These are phyloP conservation scores for Mycena olivaceomarginata DNA, from an alignment of 768 basidiomycete species.

Conservation along the genomic window DNA sequence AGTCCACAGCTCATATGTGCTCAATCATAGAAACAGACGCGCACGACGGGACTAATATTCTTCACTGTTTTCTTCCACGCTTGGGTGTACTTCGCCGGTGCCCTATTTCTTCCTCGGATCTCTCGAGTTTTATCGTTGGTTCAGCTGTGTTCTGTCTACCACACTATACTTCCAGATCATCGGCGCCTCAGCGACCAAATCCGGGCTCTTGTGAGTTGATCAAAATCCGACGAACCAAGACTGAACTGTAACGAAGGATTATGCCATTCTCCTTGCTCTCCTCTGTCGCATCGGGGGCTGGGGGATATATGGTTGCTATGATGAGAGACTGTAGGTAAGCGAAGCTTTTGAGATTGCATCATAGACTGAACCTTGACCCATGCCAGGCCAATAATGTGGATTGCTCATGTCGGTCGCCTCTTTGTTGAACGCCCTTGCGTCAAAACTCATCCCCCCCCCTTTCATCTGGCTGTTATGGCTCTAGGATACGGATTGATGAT, in stretches of 20 bases:
- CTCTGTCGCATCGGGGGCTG: slow-evolving; percentile 69
- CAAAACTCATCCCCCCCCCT: too few species aligned
- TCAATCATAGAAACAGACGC: slow-evolving; percentile 66
- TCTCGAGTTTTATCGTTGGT: neutral
- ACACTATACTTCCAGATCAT: slow-evolving; percentile 86
- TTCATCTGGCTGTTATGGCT: slow-evolving; percentile 62
- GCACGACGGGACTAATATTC: slow-evolving; percentile 81
- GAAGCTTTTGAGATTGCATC: neutral
- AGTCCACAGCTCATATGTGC: neutral
- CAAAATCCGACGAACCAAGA: neutral
- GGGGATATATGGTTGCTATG: slow-evolving; percentile 68
- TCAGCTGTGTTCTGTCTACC: slow-evolving; percentile 81
- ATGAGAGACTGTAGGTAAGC: slow-evolving; percentile 72
- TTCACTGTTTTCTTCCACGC: slow-evolving; percentile 78
- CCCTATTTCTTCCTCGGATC: neutral
- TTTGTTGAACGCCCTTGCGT: too few species aligned
- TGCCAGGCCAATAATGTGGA: too few species aligned
- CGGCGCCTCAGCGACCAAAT: slow-evolving; percentile 82
- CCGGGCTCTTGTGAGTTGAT: slow-evolving; percentile 75
- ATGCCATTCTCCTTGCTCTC: slow-evolving; percentile 82
- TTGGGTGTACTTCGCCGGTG: slow-evolving; percentile 76
- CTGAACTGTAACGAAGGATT: slow-evolving; percentile 67
- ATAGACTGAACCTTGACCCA: too few species aligned
- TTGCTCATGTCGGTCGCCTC: too few species aligned
- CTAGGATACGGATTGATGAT: slow-evolving; percentile 86